Percentiles rank a stretch among this genome's conserved stretches.
These are phyloP conservation scores for Coemansia linderi DNA, from an alignment of 371 early-diverging fungal genomes.

Conservation along the genomic window DNA sequence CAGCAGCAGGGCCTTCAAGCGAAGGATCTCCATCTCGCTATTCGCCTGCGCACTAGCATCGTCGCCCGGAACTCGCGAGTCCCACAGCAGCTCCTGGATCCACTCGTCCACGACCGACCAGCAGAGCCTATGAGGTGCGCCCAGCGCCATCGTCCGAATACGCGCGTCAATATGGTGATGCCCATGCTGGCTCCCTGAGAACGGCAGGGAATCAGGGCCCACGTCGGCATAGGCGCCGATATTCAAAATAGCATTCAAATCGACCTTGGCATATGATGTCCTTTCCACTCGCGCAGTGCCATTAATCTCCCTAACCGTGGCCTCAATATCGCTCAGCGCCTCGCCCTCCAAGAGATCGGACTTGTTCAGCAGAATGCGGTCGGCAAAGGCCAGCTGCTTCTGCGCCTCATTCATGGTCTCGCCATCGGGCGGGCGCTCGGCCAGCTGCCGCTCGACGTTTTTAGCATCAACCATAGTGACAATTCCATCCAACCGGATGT, in stretches of 20 bases:
- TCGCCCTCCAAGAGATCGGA: constrained; percentile 71
- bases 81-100: constrained; percentile 93
- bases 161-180: constrained; percentile 36
- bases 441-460: constrained; percentile 61
- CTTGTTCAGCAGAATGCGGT: constrained; percentile 93
- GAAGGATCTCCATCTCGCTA: constrained; percentile 64
- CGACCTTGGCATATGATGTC: constrained; percentile 67
- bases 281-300: constrained; percentile 64
- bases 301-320: constrained; percentile 61
- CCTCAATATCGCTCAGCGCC: constrained; percentile 59
- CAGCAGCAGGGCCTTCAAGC: constrained; percentile 82
- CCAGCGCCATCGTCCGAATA: constrained; percentile 56
- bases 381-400: constrained; percentile 94
- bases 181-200: constrained; percentile 40
- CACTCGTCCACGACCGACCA: constrained; percentile 69
- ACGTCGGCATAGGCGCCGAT: constrained; percentile 72
- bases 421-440: constrained; percentile 32
- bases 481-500: constrained; percentile 90
- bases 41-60: constrained; percentile 12
- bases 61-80: constrained; percentile 62
- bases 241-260: constrained; percentile 73
- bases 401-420: constrained; percentile 56
- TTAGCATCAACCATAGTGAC: constrained; percentile 92
- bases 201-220: constrained; percentile 22
- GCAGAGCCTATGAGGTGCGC: constrained; percentile 13